Conservation (phyloP, 805 yeast species). For the Metschnikowia amazonensis region DNA sequence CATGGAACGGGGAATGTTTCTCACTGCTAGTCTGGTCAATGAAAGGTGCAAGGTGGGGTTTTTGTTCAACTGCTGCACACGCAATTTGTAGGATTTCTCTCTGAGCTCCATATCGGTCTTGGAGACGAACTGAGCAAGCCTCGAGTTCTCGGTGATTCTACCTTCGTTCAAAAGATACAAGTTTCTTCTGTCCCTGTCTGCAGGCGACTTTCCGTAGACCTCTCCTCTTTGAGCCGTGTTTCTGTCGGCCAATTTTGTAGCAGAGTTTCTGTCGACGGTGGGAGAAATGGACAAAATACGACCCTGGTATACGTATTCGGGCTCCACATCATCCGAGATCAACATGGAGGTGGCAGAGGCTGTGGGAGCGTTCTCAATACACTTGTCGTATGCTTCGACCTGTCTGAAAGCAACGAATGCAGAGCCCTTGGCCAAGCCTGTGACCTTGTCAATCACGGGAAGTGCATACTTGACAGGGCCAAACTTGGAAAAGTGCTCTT, state of each 20-base stretch:
- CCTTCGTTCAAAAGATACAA: slow-evolving; percentile 90
- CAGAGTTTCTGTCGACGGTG: slow-evolving; percentile 84
- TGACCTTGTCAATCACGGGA: slow-evolving; percentile 82
- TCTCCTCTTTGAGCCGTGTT: slow-evolving; percentile 72
- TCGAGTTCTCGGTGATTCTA: slow-evolving; percentile 75
- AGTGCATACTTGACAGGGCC: slow-evolving; percentile 90
- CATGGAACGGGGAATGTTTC: slow-evolving; percentile 93
- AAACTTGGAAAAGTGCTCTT: slow-evolving; percentile 74
- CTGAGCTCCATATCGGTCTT: slow-evolving; percentile 78
- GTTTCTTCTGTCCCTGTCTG: slow-evolving; percentile 79
- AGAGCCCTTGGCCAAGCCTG: slow-evolving; percentile 88
- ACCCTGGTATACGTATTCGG: slow-evolving; percentile 87
- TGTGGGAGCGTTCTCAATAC: slow-evolving; percentile 77
- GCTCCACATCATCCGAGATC: slow-evolving; percentile 88
- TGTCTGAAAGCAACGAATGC: slow-evolving; percentile 86
- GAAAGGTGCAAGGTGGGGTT: slow-evolving; percentile 90
- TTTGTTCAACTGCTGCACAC: slow-evolving; percentile 86
- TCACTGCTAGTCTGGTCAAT: slow-evolving; percentile 89
- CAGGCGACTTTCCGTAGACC: slow-evolving; percentile 73
- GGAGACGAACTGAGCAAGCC: slow-evolving; percentile 65
- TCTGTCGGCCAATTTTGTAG: slow-evolving; percentile 66
- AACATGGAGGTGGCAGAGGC: slow-evolving; percentile 59
- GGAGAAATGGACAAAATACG: slow-evolving; percentile 80
- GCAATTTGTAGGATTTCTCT: slow-evolving; percentile 77
- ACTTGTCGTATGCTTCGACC: slow-evolving; percentile 58